A percentile compares a stretch with the other conserved stretches of the same genome.
These are phyloP conservation scores for Scheffersomyces ergatensis DNA, from an alignment of 805 yeast genomes.

Conservation along the genomic window DNA sequence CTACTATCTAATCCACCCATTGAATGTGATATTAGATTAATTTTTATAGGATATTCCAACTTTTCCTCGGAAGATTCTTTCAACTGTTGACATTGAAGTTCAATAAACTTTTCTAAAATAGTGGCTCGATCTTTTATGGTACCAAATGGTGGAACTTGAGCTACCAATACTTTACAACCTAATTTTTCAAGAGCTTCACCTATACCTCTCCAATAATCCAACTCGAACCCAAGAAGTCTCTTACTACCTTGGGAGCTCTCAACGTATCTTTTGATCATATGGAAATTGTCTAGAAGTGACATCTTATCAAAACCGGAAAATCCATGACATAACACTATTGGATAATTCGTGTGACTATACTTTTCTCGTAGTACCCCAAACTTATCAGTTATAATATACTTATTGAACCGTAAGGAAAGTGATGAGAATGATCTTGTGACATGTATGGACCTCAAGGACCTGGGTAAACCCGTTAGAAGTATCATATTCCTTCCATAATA, in stretches of 20 bases:
- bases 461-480: too few relatives aligned
- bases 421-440: too few relatives aligned
- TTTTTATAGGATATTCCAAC: slow-evolving; percentile 35
- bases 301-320: slow-evolving; percentile 73
- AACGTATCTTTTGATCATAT: slow-evolving; percentile 5
- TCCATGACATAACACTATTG: slow-evolving; percentile 85
- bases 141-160: slow-evolving; percentile 82
- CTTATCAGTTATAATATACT: slow-evolving; percentile 21
- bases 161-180: slow-evolving; percentile 69
- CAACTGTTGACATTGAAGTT: slow-evolving; percentile 19
- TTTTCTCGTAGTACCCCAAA: slow-evolving; percentile 28
- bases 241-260: not conserved
- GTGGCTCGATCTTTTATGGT: slow-evolving; percentile 67
- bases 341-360: slow-evolving; percentile 62
- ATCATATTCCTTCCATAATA: too few relatives aligned
- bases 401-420: not conserved
- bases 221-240: slow-evolving; percentile 17
- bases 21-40: slow-evolving; percentile 83
- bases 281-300: slow-evolving; percentile 16
- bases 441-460: too few relatives aligned
- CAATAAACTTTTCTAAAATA: slow-evolving; percentile 51
- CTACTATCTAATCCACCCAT: slow-evolving; percentile 94
- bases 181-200: slow-evolving; percentile 53
- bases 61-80: slow-evolving; percentile 7
- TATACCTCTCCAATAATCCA: slow-evolving; percentile 85